Base-by-base conservation (phyloP, 1,284 basidiomycete species). In the Trametes versicolor region DNA sequence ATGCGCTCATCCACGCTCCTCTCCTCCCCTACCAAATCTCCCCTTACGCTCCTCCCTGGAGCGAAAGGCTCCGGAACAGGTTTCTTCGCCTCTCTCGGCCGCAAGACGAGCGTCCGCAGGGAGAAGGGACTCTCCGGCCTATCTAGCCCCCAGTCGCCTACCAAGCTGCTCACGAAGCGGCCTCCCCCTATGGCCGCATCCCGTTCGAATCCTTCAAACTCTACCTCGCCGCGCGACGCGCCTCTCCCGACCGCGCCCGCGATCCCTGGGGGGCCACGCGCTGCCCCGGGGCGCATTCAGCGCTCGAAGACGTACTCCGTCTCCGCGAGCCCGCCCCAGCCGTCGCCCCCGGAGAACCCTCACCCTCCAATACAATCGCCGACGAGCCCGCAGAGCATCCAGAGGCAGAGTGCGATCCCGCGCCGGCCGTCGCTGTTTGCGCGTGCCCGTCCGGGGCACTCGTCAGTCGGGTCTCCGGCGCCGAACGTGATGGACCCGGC, bases 261-360 rank as follows among this genome's bases (percentile, higher is more conserved):
- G 4, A 82, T 92, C 1, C 91, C 90, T 0, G 91, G 92, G 34
- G 92, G 92, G 6, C 93, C 92, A 12, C 87, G 92, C 23, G 90
- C 91, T 1, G 85, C 85, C n/a, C 87, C 90, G 6, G 81, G 81
- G 58, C 85, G 88, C 51, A 78, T 87, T 64, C 80, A 83, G 64
- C 85, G 91, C 49, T 86, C 90, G 7, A 88, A 91, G 70, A 92
- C 89, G n/a, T 83, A 88, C 56, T 83, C 87, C 68, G 74, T 85
- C 47, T 54, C 81, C 9, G 76, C 82, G 34, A 78, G 80, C 48
- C 74, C 81, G 1, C 65, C 60, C 1, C 45, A 69, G 37, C 60
- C 55, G 8, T 63, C 67, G 32, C 67, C 58, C 12, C 63, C 67
- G 5, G 63, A 45, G 41, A 37, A 36, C 48, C 63, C 65, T 3